phyloP scores from a whole-genome alignment of 2,329 filamentous ascomycete genomes.

The Aureobasidium lini region DNA sequence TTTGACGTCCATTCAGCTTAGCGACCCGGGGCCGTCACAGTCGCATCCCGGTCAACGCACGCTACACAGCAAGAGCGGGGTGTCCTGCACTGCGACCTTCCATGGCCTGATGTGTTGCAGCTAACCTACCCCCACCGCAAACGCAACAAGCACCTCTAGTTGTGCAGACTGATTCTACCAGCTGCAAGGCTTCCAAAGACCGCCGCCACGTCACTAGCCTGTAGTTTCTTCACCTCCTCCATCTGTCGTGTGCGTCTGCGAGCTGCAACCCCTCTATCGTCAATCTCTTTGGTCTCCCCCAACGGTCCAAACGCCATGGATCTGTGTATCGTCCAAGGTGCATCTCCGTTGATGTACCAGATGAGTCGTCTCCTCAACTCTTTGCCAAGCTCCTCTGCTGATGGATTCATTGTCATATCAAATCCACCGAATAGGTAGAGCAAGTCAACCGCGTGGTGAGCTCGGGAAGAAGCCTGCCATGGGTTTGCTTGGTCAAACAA shows the following conservation, averaged over 20 bases:
- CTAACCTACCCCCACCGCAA: neutral
- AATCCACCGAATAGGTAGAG: slow-evolving; percentile 38
- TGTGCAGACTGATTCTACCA: slow-evolving; percentile 35
- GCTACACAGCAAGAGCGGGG: slow-evolving; percentile 4
- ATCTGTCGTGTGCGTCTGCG: slow-evolving; percentile 29
- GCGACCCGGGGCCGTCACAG: neutral
- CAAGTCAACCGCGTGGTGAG: slow-evolving; percentile 43
- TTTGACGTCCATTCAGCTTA: neutral
- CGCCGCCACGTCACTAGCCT: slow-evolving; percentile 24
- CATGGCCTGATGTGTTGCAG: slow-evolving; percentile 8
- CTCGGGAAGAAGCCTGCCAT: slow-evolving; percentile 39
- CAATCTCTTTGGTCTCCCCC: slow-evolving; percentile 29
- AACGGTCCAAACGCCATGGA: slow-evolving; percentile 36
- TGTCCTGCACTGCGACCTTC: neutral
- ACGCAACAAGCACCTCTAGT: slow-evolving; percentile 9
- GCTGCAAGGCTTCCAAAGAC: slow-evolving; percentile 29
- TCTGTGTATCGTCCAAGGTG: slow-evolving; percentile 30
- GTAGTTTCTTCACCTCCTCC: slow-evolving; percentile 26
- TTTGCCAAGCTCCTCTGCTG: slow-evolving; percentile 27
- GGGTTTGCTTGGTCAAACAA: slow-evolving; percentile 41
- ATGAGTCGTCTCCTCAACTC: slow-evolving; percentile 38
- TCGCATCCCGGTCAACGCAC: neutral
- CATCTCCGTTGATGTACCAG: slow-evolving; percentile 29
- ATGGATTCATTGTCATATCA: slow-evolving; percentile 30
- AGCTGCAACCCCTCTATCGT: slow-evolving; percentile 26